These are phyloP conservation scores for Pseudisothecium myosuroides DNA, from an alignment of 225 moss, liverwort and hornwort species.

Conservation along the genomic window DNA sequence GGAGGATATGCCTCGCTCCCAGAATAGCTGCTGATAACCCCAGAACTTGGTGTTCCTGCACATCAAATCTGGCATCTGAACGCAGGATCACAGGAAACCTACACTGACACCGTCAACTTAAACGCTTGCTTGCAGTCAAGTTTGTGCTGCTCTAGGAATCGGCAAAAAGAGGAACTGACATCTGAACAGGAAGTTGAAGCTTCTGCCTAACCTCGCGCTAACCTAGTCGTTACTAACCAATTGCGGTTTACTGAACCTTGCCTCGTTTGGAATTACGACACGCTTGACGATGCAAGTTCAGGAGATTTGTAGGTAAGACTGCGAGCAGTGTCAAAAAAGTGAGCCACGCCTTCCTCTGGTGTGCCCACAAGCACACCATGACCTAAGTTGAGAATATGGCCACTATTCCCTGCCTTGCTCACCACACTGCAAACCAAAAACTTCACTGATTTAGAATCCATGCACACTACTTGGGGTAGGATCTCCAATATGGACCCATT, in stretches of 20 bases:
- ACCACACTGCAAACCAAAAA: conserved; percentile 33
- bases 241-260: not conserved
- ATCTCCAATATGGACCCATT: not conserved
- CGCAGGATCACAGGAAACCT: not conserved
- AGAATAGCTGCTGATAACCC: not conserved
- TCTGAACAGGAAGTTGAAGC: not conserved
- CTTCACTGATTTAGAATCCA: not conserved
- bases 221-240: not conserved
- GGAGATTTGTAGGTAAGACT: conserved; percentile 28
- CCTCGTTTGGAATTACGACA: not conserved
- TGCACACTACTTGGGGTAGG: not conserved
- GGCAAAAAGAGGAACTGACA: not conserved
- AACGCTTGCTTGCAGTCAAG: not conserved
- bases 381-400: conserved; percentile 55
- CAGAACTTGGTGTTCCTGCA: not conserved
- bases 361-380: conserved; percentile 68
- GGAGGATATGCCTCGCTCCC: not conserved
- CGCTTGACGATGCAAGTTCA: conserved; percentile 7
- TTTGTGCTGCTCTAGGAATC: not conserved
- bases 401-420: conserved; percentile 37
- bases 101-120: not conserved
- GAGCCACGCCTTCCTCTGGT: conserved; percentile 47
- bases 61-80: not conserved
- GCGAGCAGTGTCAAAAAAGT: conserved; percentile 56
- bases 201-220: not conserved